Evolutionary conservation across 306 rosid species (phyloP), one percentile per base, ranked within the genome.

Genomic region (Hippophae rhamnoides): DNA sequence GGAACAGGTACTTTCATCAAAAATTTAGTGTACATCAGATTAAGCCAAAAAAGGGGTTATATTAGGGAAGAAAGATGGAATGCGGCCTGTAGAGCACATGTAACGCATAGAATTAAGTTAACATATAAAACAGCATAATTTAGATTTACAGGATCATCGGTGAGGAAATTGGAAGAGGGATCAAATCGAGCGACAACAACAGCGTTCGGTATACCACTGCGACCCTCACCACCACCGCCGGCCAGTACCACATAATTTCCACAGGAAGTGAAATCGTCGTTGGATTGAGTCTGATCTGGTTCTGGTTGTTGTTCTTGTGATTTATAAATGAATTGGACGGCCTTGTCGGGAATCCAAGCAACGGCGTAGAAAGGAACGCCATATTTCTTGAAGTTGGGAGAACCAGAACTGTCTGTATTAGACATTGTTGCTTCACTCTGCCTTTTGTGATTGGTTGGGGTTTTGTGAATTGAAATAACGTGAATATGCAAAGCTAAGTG

Each of bases 181-280:
- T 88, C 95, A 63, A 83, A 92, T 43, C 57, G 74, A 31, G 81
- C 58, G 13, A 92, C 65, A 56, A 83, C 42, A 41, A 92, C 49
- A 31, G 95, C 81, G 75, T 92, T 92, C 1, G 84, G 85, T 57
- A 92, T 83, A 18, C 99, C 99, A 58, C 89, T 92, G 58, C 73
- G 70, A 27, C 99, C 93, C 66, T 77, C 90, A 48, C 96, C 98
- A 18, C 96, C 98, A 3, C 98, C 98, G 11, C 98, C 98, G 18
- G 96, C 74, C 47, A 84, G 63, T 1, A 82, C 86, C 1, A 84
- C 59, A 67, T 76, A 76, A 54, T 41, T 70, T n/a, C 70, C 74
- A 48, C 38, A 49, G 26, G 68, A 67, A 27, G 52, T 12, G 50
- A 25, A 8, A 57, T 66, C 40, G 54, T 63, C 81, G 50, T 38